These are phyloP conservation scores for Meredithiella fracta DNA, from an alignment of 2,329 filamentous ascomycete genomes.

Conservation along the genomic window DNA sequence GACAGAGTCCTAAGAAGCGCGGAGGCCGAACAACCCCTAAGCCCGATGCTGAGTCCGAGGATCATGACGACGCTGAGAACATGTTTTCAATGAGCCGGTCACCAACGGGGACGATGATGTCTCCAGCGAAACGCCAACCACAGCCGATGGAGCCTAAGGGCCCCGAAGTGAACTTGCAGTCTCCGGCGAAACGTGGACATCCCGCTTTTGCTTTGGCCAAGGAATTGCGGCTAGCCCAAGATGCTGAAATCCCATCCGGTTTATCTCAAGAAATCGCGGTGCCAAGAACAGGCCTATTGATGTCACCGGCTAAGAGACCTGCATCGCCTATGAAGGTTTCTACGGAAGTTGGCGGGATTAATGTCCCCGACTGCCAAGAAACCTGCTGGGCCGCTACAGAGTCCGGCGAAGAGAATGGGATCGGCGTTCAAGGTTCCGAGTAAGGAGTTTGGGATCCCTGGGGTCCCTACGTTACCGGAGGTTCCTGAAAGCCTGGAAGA, in stretches of 20 bases:
- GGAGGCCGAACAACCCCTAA: not conserved
- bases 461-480: conserved; percentile 4
- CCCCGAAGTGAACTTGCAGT: conserved; percentile 36
- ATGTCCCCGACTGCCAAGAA: conserved; percentile 26
- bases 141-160: conserved; percentile 19
- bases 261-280: too few relatives aligned
- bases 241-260: too few relatives aligned
- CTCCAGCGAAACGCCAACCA: conserved; percentile 35
- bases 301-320: conserved; percentile 22
- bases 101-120: conserved; percentile 24
- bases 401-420: conserved; percentile 31
- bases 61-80: not conserved
- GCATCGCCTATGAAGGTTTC: conserved; percentile 28
- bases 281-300: not conserved
- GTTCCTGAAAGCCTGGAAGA: not conserved
- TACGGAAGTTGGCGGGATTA: conserved; percentile 18
- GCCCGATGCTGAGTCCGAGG: too few relatives aligned
- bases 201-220: conserved; percentile 12
- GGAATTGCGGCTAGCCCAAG: too few relatives aligned
- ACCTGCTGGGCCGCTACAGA: conserved; percentile 32
- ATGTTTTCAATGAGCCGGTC: not conserved
- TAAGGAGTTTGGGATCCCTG: conserved; percentile 8
- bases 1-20: conserved; percentile 37
- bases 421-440: conserved; percentile 12
- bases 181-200: conserved; percentile 39